Evolutionary conservation across 2,329 filamentous ascomycete species (phyloP), one percentile per base, ranked within the genome.

Genomic region (Gliomastix tumulicola): DNA sequence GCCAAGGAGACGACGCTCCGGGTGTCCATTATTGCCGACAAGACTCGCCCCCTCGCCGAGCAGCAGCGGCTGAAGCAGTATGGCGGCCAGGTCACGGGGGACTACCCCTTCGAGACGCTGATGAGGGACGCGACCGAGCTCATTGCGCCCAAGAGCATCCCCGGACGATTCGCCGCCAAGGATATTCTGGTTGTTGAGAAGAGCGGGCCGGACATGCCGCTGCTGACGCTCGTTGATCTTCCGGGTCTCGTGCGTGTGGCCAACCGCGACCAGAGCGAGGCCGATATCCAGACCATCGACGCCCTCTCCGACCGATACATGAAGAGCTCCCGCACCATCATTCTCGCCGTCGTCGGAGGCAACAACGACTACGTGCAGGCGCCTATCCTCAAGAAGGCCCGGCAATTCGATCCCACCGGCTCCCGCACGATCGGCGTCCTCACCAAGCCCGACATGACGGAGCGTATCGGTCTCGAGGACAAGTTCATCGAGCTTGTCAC

Each of bases 171-270:
- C 37, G 69, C 69, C 2, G 68, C 69, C 16, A 56, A 60, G 21
- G 70, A 76, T 39, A 68, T 78, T 17, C 63, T 80, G 6, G 68
- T 76, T 1, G 66, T 81, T 1, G 75, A 81, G 45, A 69, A 79
- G 48, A 66, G 63, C 10, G 76, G 76, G 1, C 76, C 75, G 0
- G 68, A 75, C 10, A 69, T 74, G 59, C 74, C 74, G 2, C 63
- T 80, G 13, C 54, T 82, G 30, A 81, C 74, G 0, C 62, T 81
- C 2, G 74, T 81, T 7, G 77, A 82, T 51, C 59, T 82, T 22
- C 77, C 76, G 0, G 76, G 77, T 3, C 56, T 81, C 2, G 70
- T 79, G 20, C 62, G 66, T 21, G 69, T 74, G 8, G 66, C 66
- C 44, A 75, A 70, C 42, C 60, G 65, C 21, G 64, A 71, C 37